A percentile compares a stretch with the other conserved stretches of the same genome.
These are phyloP conservation scores for Claviceps paspali DNA, from an alignment of 2,329 filamentous ascomycete species.

Conservation along the genomic window DNA sequence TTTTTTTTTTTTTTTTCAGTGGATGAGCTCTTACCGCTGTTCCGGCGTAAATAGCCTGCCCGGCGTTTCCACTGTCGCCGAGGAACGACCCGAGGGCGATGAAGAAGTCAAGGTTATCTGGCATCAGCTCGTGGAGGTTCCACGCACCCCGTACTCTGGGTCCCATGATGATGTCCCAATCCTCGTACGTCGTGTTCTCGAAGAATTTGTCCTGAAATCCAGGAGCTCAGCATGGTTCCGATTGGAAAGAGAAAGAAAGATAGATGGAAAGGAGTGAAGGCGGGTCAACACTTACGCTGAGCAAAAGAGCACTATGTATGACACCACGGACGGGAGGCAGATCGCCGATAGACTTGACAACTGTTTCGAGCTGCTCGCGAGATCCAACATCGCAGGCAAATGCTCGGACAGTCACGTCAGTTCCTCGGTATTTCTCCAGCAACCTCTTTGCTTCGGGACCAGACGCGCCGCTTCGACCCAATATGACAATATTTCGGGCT, in stretches of 20 bases:
- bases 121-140: conserved; percentile 22
- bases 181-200: conserved; percentile 18
- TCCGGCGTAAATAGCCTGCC: conserved; percentile 32
- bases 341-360: conserved; percentile 2
- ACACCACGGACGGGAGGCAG: conserved; percentile 13
- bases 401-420: conserved; percentile 16
- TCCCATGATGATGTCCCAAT: conserved; percentile 16
- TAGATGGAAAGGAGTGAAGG: background rate
- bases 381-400: conserved; percentile 28
- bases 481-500: conserved; percentile 1
- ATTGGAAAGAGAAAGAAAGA: background rate
- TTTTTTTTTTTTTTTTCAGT: too few species aligned
- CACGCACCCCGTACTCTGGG: conserved; percentile 25
- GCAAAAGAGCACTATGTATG: conserved; percentile 22
- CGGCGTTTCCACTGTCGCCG: conserved; percentile 32
- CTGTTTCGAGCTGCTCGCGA: conserved; percentile 2
- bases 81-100: conserved; percentile 25
- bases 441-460: conserved; percentile 4
- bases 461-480: conserved; percentile 3
- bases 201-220: conserved; percentile 15
- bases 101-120: conserved; percentile 20
- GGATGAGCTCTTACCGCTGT: conserved; percentile 8
- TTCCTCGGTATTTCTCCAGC: conserved; percentile 2
- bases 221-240: background rate
- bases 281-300: conserved; percentile 10